phyloP scores from a whole-genome alignment of 2,329 filamentous ascomycete genomes.

The Diaporthe sp. region DNA sequence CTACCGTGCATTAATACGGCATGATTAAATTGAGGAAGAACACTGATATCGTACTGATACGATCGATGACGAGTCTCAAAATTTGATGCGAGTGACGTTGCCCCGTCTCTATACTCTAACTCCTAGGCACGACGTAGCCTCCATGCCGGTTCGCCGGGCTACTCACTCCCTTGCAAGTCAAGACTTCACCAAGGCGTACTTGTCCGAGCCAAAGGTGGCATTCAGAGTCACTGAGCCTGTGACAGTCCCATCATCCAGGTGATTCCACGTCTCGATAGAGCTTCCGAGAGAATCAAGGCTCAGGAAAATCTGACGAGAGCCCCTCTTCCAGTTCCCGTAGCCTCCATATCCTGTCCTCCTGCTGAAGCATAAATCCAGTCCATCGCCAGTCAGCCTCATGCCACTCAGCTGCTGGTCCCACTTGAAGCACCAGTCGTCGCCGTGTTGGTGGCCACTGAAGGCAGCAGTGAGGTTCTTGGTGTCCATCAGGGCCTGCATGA shows the following conservation, averaged over 20 bases:
- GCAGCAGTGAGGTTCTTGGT: conserved; percentile 66
- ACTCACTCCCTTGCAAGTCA: neutral
- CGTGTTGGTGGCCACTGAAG: conserved; percentile 76
- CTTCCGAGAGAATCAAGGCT: conserved; percentile 52
- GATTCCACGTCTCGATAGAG: conserved; percentile 65
- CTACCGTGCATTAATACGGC: too few relatives aligned
- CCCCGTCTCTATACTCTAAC: neutral
- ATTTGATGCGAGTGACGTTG: too few relatives aligned
- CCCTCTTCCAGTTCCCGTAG: conserved; percentile 73
- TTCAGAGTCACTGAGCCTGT: conserved; percentile 67
- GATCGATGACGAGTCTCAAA: too few relatives aligned
- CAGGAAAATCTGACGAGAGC: conserved; percentile 65
- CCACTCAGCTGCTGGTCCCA: conserved; percentile 50
- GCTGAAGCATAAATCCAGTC: conserved; percentile 56
- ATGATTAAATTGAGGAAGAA: too few relatives aligned
- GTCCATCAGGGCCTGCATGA: conserved; percentile 70
- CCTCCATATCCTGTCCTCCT: conserved; percentile 77
- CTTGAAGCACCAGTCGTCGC: conserved; percentile 66
- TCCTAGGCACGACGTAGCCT: neutral
- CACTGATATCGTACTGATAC: too few relatives aligned
- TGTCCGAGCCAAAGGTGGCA: conserved; percentile 53
- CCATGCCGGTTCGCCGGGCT: too few relatives aligned
- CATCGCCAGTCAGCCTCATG: conserved; percentile 49
- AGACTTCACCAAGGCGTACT: conserved; percentile 1
- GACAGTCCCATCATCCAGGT: conserved; percentile 65